phyloP scores from a whole-genome alignment of 495 filamentous ascomycete species.

The Halenospora varia region DNA sequence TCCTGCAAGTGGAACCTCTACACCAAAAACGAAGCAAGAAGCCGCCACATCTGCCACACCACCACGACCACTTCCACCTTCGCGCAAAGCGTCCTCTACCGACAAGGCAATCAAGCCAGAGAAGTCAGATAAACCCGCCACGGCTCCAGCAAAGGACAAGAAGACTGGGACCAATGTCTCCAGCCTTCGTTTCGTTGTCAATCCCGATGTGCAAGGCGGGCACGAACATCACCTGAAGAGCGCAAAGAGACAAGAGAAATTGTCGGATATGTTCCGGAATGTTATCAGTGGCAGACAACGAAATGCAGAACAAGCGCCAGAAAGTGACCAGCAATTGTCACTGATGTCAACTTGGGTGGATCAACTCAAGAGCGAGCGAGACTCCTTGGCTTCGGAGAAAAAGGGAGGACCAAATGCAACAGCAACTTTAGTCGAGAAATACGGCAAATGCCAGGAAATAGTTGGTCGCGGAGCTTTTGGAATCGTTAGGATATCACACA shows the following conservation, averaged over 20 bases:
- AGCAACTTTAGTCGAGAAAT: slow-evolving; percentile 89
- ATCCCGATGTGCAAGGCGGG: slow-evolving; percentile 45
- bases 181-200: slow-evolving; percentile 38
- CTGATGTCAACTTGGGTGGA: slow-evolving; percentile 96
- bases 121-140: slow-evolving; percentile 24
- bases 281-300: slow-evolving; percentile 70
- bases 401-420: slow-evolving; percentile 72
- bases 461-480: slow-evolving; percentile 97
- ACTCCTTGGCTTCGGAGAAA: slow-evolving; percentile 69
- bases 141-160: slow-evolving; percentile 38
- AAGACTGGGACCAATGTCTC: slow-evolving; percentile 29
- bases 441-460: slow-evolving; percentile 97
- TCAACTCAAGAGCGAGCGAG: slow-evolving; percentile 79
- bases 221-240: slow-evolving; percentile 87
- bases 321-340: slow-evolving; percentile 79
- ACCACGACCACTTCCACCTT: slow-evolving; percentile 41
- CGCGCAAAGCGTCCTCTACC: slow-evolving; percentile 30
- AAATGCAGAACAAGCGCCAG: slow-evolving; percentile 60
- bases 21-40: slow-evolving; percentile 33
- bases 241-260: slow-evolving; percentile 87
- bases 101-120: slow-evolving; percentile 28
- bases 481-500: slow-evolving; percentile 97
- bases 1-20: slow-evolving; percentile 34
- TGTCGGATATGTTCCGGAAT: slow-evolving; percentile 85
- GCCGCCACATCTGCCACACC: slow-evolving; percentile 26